A percentile compares a stretch with the other conserved stretches of the same genome.
Conservation (phyloP, 306 rosid genomes). For the Prunus campanulata region DNA sequence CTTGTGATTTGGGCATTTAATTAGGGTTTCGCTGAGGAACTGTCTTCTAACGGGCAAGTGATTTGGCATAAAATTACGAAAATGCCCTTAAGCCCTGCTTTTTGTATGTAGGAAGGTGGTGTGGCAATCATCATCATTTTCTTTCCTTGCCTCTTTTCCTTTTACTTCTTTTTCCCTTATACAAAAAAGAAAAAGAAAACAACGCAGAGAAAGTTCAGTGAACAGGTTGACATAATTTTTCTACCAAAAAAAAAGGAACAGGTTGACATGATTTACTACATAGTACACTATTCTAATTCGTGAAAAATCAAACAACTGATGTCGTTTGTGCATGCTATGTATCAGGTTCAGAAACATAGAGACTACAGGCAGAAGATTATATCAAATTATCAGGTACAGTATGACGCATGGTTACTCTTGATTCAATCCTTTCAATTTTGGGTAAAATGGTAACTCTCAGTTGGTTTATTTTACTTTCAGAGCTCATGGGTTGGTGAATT, state of each 20-base stretch:
- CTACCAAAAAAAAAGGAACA: no score
- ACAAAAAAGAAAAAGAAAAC: background rate
- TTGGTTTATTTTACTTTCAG: background rate
- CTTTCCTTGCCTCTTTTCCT: background rate
- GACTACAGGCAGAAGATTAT: constrained; percentile 72
- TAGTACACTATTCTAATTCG: background rate
- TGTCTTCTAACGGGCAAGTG: constrained; percentile 22
- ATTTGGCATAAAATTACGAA: constrained; percentile 1
- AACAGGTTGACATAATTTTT: background rate
- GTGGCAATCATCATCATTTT: background rate
- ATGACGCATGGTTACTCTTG: constrained; percentile 15
- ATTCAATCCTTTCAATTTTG: background rate
- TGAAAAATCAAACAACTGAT: background rate
- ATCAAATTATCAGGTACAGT: constrained; percentile 51
- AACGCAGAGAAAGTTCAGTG: no score
- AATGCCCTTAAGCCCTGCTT: background rate
- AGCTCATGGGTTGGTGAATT: background rate
- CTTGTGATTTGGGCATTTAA: background rate
- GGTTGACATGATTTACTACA: background rate
- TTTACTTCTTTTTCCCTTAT: background rate
- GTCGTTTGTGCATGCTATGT: background rate
- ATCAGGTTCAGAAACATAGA: constrained; percentile 74
- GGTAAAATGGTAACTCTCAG: background rate
- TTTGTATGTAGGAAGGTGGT: background rate
- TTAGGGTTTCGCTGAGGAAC: constrained; percentile 18